These are phyloP conservation scores for Massariosphaeria phaeospora DNA, from an alignment of 495 filamentous ascomycete genomes.

Conservation along the genomic window DNA sequence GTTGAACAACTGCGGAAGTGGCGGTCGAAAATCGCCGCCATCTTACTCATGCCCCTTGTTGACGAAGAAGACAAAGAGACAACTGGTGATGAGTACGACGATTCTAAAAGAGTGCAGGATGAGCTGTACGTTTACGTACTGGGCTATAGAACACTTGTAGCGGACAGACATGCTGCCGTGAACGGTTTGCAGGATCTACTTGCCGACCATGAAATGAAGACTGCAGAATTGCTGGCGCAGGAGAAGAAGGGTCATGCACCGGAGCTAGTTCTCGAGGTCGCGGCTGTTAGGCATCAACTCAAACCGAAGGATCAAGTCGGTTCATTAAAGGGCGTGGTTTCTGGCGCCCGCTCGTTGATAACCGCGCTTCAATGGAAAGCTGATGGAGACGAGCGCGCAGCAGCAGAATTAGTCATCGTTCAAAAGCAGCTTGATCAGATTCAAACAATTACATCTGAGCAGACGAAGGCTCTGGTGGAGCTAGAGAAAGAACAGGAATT, in stretches of 20 bases:
- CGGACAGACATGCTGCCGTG: conserved; percentile 70
- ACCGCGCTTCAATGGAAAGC: conserved; percentile 58
- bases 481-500: conserved; percentile 69
- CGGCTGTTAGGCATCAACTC: conserved; percentile 51
- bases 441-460: conserved; percentile 57
- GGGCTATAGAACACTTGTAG: conserved; percentile 65
- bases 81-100: conserved; percentile 83
- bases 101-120: conserved; percentile 80
- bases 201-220: conserved; percentile 68
- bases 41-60: conserved; percentile 69
- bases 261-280: conserved; percentile 57
- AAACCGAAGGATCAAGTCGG: conserved; percentile 53
- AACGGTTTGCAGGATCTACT: conserved; percentile 71
- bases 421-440: conserved; percentile 52
- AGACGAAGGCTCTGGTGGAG: conserved; percentile 56
- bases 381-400: conserved; percentile 55
- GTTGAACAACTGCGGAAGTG: conserved; percentile 64
- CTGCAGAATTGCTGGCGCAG: conserved; percentile 51
- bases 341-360: conserved; percentile 60
- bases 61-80: conserved; percentile 68
- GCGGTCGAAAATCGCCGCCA: conserved; percentile 62
- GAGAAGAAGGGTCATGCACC: conserved; percentile 61
- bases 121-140: conserved; percentile 79
- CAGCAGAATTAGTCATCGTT: conserved; percentile 59
- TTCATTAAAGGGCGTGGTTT: conserved; percentile 65